phyloP scores from a whole-genome alignment of 129 eudicot genomes.

The Lactuca saligna region DNA sequence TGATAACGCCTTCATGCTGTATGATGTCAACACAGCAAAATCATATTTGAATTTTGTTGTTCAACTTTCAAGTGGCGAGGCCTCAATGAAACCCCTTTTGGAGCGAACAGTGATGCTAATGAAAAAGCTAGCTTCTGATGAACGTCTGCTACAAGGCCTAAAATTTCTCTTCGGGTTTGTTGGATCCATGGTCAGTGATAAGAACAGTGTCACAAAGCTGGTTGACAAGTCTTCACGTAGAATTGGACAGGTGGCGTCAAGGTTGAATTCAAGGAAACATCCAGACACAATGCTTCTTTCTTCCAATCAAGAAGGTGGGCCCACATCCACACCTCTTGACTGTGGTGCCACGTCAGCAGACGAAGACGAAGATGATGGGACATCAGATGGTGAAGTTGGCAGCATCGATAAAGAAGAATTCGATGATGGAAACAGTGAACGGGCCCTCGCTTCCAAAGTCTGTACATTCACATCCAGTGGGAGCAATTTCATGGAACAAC shows the following conservation, averaged over 20 bases:
- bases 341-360: conserved; percentile 97
- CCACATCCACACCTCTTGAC: conserved; percentile 63
- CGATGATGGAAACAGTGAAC: conserved; percentile 81
- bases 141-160: conserved; percentile 71
- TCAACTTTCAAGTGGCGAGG: conserved; percentile 76
- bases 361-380: conserved; percentile 99
- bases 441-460: conserved; percentile 90
- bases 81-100: conserved; percentile 61
- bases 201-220: conserved; percentile 38
- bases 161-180: conserved; percentile 72
- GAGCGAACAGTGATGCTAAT: conserved; percentile 53
- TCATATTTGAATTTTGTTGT: conserved; percentile 62
- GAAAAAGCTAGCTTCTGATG: conserved; percentile 76
- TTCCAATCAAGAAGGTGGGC: conserved; percentile 69
- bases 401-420: conserved; percentile 92
- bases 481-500: conserved; percentile 99
- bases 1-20: conserved; percentile 67
- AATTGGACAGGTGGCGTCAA: conserved; percentile 49
- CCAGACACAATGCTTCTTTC: conserved; percentile 63
- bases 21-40: conserved; percentile 72
- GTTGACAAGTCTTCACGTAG: conserved; percentile 52
- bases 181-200: conserved; percentile 56
- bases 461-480: conserved; percentile 99
- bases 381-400: conserved; percentile 93
- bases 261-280: conserved; percentile 65